A percentile compares a stretch with the other conserved stretches of the same genome.
Conservation (phyloP, 495 filamentous ascomycete genomes). For the Penicillium verhagenii region DNA sequence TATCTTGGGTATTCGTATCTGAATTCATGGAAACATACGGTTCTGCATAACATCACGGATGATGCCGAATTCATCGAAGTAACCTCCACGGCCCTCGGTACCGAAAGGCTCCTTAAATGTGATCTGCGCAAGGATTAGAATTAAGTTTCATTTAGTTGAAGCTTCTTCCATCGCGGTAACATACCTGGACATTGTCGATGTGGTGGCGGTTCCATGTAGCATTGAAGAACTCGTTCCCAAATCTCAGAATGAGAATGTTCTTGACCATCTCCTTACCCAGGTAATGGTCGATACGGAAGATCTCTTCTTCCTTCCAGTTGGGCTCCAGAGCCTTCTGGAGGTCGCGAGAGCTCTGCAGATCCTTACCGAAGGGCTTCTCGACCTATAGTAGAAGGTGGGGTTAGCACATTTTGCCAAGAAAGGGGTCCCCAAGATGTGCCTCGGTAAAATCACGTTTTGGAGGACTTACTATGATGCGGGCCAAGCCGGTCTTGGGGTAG, state of each 20-base stretch:
- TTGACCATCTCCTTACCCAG: conserved; percentile 99
- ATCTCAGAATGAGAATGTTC: conserved; percentile 97
- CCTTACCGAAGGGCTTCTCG: conserved; percentile 99
- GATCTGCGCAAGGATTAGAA: conserved; percentile 53
- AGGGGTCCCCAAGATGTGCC: neutral
- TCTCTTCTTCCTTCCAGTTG: conserved; percentile 99
- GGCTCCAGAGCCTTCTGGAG: conserved; percentile 93
- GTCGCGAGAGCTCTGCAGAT: conserved; percentile 89
- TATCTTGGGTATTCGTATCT: neutral
- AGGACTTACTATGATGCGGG: conserved; percentile 79
- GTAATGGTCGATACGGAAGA: conserved; percentile 99
- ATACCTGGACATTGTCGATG: conserved; percentile 89
- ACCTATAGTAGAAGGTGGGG: conserved; percentile 54
- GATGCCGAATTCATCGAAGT: conserved; percentile 99
- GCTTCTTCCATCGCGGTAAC: neutral
- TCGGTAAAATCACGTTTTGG: neutral
- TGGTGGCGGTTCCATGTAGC: conserved; percentile 99
- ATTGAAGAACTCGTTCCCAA: conserved; percentile 98
- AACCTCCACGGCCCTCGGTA: conserved; percentile 97
- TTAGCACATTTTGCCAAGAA: conserved; percentile 4
- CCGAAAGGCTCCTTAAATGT: conserved; percentile 99
- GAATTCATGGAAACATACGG: conserved; percentile 46
- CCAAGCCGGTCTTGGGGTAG: conserved; percentile 86
- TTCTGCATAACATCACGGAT: conserved; percentile 99
- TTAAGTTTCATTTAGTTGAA: neutral